phyloP scores from a whole-genome alignment of 2,329 filamentous ascomycete genomes.

The Helotiales sp. region DNA sequence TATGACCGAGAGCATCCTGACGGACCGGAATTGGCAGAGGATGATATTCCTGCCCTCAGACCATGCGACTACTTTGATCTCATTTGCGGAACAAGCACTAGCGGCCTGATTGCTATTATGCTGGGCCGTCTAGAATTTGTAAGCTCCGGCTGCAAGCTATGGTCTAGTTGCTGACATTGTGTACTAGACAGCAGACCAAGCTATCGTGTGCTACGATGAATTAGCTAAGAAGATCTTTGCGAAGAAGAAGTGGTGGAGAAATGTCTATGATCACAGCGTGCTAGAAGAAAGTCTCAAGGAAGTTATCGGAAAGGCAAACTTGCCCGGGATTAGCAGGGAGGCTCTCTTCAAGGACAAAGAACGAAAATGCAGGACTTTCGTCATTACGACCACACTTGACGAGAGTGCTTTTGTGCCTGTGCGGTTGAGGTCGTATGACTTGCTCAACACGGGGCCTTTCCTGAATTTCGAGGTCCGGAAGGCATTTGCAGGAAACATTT shows the following conservation, averaged over 20 bases:
- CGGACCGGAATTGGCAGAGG: too few species aligned
- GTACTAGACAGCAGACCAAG: not conserved
- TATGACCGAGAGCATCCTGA: too few species aligned
- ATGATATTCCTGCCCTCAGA: too few species aligned
- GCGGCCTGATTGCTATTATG: not conserved
- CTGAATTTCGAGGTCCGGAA: not conserved
- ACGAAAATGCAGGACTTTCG: not conserved
- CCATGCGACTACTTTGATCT: not conserved
- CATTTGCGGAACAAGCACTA: not conserved
- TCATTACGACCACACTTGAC: not conserved
- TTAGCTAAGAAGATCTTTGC: not conserved
- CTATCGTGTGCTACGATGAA: not conserved
- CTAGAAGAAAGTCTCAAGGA: not conserved
- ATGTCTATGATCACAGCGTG: not conserved
- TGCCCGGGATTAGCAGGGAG: too few species aligned
- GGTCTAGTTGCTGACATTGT: not conserved
- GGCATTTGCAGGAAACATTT: not conserved
- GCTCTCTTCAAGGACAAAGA: not conserved
- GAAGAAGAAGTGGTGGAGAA: not conserved
- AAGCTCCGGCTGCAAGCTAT: not conserved
- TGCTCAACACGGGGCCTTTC: too few species aligned
- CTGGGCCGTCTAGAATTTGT: not conserved
- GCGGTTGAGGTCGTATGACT: not conserved
- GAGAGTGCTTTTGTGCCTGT: not conserved
- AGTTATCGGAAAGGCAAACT: not conserved